phyloP scores from a whole-genome alignment of 108 stramenopile genomes.

The Cylindrotheca fusiformis region DNA sequence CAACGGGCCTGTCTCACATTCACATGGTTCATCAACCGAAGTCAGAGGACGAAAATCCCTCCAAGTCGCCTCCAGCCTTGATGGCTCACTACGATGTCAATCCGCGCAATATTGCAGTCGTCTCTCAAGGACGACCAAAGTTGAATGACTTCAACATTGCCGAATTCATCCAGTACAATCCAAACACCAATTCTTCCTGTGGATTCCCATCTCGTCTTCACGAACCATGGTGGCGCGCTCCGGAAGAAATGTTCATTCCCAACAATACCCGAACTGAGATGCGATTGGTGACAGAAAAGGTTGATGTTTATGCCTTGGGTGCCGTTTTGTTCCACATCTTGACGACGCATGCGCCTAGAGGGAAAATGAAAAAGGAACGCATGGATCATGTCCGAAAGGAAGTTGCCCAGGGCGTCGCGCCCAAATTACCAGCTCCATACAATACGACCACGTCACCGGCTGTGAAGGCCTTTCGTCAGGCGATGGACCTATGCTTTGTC shows the following conservation, averaged over 20 bases:
- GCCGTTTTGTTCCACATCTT: slow-evolving; percentile 67
- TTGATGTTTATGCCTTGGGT: slow-evolving; percentile 81
- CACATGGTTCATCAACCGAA: slow-evolving; percentile 50
- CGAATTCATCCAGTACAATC: slow-evolving; percentile 66
- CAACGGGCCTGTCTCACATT: slow-evolving; percentile 71
- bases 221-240: slow-evolving; percentile 84
- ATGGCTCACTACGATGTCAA: slow-evolving; percentile 84
- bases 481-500: slow-evolving; percentile 68
- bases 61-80: not conserved
- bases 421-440: slow-evolving; percentile 43
- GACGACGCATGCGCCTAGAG: slow-evolving; percentile 76
- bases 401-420: slow-evolving; percentile 56
- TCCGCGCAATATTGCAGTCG: slow-evolving; percentile 78
- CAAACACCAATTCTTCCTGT: slow-evolving; percentile 54
- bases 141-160: slow-evolving; percentile 90
- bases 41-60: not conserved
- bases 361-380: slow-evolving; percentile 69
- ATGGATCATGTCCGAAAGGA: slow-evolving; percentile 55
- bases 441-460: slow-evolving; percentile 47
- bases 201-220: slow-evolving; percentile 69
- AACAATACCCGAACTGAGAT: slow-evolving; percentile 23
- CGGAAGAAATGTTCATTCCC: slow-evolving; percentile 72
- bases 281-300: slow-evolving; percentile 57
- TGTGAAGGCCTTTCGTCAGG: slow-evolving; percentile 51
- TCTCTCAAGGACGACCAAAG: slow-evolving; percentile 68